phyloP scores from a whole-genome alignment of 2,329 filamentous ascomycete species.

The Sporothrix brunneoviolacea region DNA sequence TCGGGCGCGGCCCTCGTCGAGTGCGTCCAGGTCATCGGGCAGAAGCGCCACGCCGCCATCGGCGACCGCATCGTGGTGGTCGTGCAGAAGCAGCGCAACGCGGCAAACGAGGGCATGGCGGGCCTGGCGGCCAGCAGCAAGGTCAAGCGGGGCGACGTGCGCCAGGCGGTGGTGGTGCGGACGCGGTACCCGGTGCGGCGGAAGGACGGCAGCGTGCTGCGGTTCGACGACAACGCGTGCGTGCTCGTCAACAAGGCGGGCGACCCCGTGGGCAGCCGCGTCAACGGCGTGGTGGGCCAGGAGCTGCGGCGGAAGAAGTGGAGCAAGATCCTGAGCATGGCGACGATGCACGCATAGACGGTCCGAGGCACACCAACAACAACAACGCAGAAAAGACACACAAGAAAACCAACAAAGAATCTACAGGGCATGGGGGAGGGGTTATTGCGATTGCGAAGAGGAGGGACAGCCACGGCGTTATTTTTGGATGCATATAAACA shows the following conservation, averaged over 20 bases:
- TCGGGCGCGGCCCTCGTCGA: conserved; percentile 96
- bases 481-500: too few relatives aligned
- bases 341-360: conserved; percentile 58
- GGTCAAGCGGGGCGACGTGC: conserved; percentile 91
- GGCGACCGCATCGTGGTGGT: conserved; percentile 97
- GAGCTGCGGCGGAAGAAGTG: conserved; percentile 90
- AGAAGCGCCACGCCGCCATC: conserved; percentile 81
- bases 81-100: conserved; percentile 90
- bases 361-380: background rate
- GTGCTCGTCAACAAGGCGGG: conserved; percentile 95
- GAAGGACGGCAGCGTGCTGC: conserved; percentile 80
- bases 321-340: conserved; percentile 97
- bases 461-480: too few relatives aligned
- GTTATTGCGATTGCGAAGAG: too few relatives aligned
- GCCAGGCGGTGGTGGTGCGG: conserved; percentile 91
- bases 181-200: conserved; percentile 83
- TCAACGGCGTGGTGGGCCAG: conserved; percentile 85
- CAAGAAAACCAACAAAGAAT: too few relatives aligned
- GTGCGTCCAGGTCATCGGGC: conserved; percentile 86
- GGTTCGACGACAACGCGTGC: conserved; percentile 97
- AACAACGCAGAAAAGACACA: too few relatives aligned
- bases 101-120: conserved; percentile 63
- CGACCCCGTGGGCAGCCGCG: conserved; percentile 85
- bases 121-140: conserved; percentile 75
- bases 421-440: too few relatives aligned